These are phyloP conservation scores for Suillus hirtellus DNA, from an alignment of 768 basidiomycete species.

Conservation along the genomic window DNA sequence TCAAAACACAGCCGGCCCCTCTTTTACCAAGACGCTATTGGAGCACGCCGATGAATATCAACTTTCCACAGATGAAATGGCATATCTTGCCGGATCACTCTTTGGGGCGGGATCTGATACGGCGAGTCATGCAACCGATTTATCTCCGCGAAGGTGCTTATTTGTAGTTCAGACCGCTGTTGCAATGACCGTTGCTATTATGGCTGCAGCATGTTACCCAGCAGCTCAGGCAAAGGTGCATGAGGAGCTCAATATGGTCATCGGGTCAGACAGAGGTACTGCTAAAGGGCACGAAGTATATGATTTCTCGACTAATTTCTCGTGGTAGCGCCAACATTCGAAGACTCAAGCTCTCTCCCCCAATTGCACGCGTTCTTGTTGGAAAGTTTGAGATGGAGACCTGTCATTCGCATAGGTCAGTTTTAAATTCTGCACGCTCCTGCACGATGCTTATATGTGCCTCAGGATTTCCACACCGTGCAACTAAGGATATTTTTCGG, in stretches of 20 bases:
- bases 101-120: slow-evolving; percentile 3
- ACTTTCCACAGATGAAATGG: background rate
- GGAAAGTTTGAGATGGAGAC: background rate
- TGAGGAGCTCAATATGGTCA: background rate
- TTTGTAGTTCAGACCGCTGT: background rate
- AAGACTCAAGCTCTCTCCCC: background rate
- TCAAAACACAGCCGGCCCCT: background rate
- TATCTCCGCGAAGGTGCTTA: background rate
- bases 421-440: background rate
- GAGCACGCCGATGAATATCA: background rate
- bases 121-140: background rate
- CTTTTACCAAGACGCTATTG: background rate
- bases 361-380: background rate
- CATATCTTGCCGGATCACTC: background rate
- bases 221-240: background rate
- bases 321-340: background rate
- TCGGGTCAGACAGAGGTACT: background rate
- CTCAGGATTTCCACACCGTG: slow-evolving; percentile 1
- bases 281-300: background rate
- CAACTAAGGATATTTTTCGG: background rate
- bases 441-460: background rate
- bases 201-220: background rate
- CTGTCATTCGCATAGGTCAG: slow-evolving; percentile 1
- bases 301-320: background rate
- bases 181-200: background rate